Percentiles rank a stretch among this genome's conserved stretches.
Conservation (phyloP, 2,329 filamentous ascomycete genomes). For the Leptodontidium sp. region DNA sequence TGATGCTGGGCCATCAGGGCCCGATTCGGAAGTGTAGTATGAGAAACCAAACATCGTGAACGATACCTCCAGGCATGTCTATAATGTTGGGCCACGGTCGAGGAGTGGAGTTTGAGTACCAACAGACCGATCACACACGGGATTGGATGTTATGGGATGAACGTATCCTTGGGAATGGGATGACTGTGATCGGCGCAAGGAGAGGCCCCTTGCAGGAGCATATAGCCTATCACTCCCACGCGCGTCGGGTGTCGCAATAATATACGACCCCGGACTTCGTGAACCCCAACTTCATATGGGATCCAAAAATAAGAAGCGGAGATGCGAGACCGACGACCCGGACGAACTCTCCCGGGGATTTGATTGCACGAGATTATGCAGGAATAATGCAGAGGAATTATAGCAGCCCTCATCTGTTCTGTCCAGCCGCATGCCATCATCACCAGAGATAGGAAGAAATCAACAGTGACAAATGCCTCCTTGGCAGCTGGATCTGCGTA, state of each 20-base stretch:
- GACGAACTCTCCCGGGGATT: neutral
- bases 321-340: constrained; percentile 13
- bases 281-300: constrained; percentile 21
- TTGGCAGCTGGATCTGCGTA: constrained; percentile 13
- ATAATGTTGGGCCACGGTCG: neutral
- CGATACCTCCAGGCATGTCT: constrained; percentile 10
- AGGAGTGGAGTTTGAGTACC: neutral
- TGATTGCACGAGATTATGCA: constrained; percentile 19
- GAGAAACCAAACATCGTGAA: neutral
- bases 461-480: neutral
- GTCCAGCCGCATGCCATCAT: neutral
- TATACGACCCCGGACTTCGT: constrained; percentile 7
- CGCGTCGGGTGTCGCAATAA: constrained; percentile 7
- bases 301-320: constrained; percentile 22
- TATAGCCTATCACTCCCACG: constrained; percentile 17
- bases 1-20: neutral
- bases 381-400: constrained; percentile 17
- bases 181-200: constrained; percentile 12
- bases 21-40: neutral
- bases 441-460: constrained; percentile 21
- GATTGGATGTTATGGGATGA: constrained; percentile 14
- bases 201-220: neutral
- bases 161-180: constrained; percentile 16
- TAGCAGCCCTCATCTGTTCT: neutral
- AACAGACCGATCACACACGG: neutral